Base-by-base conservation (phyloP, 208 protist species). In the Novymonas esmeraldas region DNA sequence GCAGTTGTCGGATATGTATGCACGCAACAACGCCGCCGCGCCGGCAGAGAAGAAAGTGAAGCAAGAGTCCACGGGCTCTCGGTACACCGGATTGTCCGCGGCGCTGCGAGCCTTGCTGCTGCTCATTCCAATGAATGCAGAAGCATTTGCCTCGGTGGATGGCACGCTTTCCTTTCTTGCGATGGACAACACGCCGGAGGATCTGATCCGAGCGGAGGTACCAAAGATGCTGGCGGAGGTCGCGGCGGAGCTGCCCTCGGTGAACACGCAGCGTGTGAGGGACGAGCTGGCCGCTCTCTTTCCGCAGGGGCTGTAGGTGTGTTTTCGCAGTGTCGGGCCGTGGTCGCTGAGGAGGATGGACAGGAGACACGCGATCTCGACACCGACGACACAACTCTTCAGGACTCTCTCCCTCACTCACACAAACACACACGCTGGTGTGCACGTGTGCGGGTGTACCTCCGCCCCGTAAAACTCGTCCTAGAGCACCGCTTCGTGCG, bases 111-210 rank as follows among this genome's bases (percentile, higher is more conserved):
- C 72, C 9, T n/a, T 90, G 24, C 36, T 87, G 0, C 41, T 61
- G 28, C 42, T 55, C 4, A 48, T 92, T 7, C 79, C 84, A 2
- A 76, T 72, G 67, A 57, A 73, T 13, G 67, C 82, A 0, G 78
- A 81, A 20, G 71, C 76, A 22, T 84, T 81, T 26, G 83, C 81
- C 3, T 72, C 76, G 2, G 82, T 95, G 11, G 59, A 85, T 39
- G 87, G 87, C 28, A 92, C 85, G 29, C 50, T 95, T 10, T 76
- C 81, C 24, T 93, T 91, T 41, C 46, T 93, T 24, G 39, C 62
- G 11, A 77, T 76, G 29, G 72, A 84, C 10, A 45, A 71, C 36
- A 88, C 90, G 0, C 79, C 82, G 3, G 39, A 72, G 7, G 76
- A 60, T 13, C 68, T 89, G 42, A 61, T 95, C 24, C 52, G 66